Base-by-base conservation (phyloP, 2,329 filamentous ascomycete genomes). In the Hypoxylon sp. region DNA sequence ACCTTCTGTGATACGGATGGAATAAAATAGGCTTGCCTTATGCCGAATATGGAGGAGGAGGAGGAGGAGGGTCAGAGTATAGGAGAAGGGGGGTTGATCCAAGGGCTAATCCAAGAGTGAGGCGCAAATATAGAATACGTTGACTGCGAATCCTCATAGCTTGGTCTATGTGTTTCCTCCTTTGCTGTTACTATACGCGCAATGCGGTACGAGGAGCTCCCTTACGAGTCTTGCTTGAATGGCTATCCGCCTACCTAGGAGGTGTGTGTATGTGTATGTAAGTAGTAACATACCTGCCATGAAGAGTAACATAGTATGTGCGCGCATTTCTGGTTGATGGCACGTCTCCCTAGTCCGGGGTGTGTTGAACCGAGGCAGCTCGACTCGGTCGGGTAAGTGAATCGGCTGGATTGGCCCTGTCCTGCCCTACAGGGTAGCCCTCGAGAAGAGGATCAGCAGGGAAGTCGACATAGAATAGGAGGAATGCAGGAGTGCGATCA, bases 361-460 rank as follows among this genome's bases (percentile, higher is more conserved):
- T 42, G 24, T 45, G 18, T 51, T 60, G 50, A 42, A 38, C 56
- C 60, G 56, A 63, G 35, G 40, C 15, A 38, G 41, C 15, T 57
- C 41, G 18, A 41, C 31, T 35, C n/a, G n/a, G 48, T 59, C 48
- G 56, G 60, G 47, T 51, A 55, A 56, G 52, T 47, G 42, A 40
- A 23, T 35, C 45, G 17, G 38, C 49, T 20, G 50, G 23, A 27
- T 41, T 58, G 23, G 55, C 47, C 41, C 48, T 38, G 41, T 18
- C 42, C 24, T 47, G 29, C 15, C 42, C 24, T 47, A 26, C 50
- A 43, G 38, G 35, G 24, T 29, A 47, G 10, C 21, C 42, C 20
- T 50, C 35, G 31, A 47, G n/a, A 35, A 35, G 17, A 35, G 6
- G 13, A 10, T 33, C 41, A 18, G 21, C 29, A 45, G 31, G 48